Conservation (phyloP, 1,139 yeast species). For the Williopsis jadinii region DNA sequence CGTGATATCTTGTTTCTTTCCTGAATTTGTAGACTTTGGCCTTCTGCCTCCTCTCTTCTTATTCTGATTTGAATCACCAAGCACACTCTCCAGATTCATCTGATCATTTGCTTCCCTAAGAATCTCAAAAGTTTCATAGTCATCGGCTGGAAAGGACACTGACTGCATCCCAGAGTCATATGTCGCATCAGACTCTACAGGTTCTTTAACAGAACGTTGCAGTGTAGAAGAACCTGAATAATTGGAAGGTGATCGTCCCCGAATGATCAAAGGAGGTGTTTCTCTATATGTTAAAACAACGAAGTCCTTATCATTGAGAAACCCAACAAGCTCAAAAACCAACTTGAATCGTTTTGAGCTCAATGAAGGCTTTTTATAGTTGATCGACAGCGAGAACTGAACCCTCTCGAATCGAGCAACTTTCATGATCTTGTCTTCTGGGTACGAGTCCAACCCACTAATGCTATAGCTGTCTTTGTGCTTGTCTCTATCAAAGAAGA, state of each 20-base stretch:
- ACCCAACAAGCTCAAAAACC: conserved; percentile 49
- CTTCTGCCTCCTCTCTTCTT: not conserved
- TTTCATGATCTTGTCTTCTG: conserved; percentile 44
- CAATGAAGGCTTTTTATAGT: conserved; percentile 42
- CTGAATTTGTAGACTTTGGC: not conserved
- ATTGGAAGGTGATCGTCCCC: conserved; percentile 66
- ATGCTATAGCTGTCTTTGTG: conserved; percentile 8
- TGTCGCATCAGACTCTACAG: too few species aligned
- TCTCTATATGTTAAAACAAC: conserved; percentile 33
- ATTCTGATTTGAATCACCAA: not conserved
- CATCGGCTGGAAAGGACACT: not conserved
- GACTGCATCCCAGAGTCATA: not conserved
- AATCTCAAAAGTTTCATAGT: conserved; percentile 14
- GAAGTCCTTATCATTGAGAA: conserved; percentile 33
- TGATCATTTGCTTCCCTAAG: conserved; percentile 14
- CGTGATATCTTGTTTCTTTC: not conserved
- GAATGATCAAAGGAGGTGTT: conserved; percentile 57
- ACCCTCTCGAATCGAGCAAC: conserved; percentile 65
- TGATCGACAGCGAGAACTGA: conserved; percentile 57
- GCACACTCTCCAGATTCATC: not conserved
- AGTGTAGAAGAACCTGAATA: conserved; percentile 23
- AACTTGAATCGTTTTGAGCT: conserved; percentile 45
- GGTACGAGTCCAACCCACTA: conserved; percentile 28
- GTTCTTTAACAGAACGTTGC: not conserved
- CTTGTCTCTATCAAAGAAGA: conserved; percentile 37